A percentile compares a stretch with the other conserved stretches of the same genome.
Conservation (phyloP, 2,329 filamentous ascomycete species). For the Alternaria viburni region DNA sequence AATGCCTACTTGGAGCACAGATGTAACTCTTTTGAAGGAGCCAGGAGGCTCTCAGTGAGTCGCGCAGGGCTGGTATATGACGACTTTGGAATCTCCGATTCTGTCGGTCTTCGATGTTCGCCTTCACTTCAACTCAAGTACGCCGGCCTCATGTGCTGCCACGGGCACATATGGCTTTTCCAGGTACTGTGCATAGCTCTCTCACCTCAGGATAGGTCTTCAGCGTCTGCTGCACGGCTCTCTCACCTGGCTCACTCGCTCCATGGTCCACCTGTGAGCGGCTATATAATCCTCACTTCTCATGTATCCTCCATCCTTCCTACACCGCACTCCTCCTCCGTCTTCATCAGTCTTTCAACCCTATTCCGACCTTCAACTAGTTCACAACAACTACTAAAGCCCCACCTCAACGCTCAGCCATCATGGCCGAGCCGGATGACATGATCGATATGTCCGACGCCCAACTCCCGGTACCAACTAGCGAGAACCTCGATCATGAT, state of each 20-base stretch:
- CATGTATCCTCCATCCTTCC: background rate
- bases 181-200: no score
- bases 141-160: no score
- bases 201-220: no score
- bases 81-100: no score
- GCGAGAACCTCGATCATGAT: background rate
- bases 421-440: slow-evolving; percentile 2
- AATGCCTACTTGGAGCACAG: no score
- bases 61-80: no score
- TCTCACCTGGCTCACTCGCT: background rate
- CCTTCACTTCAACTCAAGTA: no score
- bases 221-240: background rate
- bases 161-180: no score
- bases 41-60: background rate
- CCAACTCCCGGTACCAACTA: slow-evolving; percentile 1
- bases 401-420: background rate
- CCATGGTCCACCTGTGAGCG: background rate
- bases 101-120: no score
- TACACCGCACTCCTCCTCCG: background rate
- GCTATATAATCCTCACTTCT: background rate
- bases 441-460: background rate
- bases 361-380: background rate
- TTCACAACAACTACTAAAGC: background rate
- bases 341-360: background rate
- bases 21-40: background rate